These are phyloP conservation scores for Curvularia sp. DNA, from an alignment of 2,329 filamentous ascomycete species.

Conservation along the genomic window DNA sequence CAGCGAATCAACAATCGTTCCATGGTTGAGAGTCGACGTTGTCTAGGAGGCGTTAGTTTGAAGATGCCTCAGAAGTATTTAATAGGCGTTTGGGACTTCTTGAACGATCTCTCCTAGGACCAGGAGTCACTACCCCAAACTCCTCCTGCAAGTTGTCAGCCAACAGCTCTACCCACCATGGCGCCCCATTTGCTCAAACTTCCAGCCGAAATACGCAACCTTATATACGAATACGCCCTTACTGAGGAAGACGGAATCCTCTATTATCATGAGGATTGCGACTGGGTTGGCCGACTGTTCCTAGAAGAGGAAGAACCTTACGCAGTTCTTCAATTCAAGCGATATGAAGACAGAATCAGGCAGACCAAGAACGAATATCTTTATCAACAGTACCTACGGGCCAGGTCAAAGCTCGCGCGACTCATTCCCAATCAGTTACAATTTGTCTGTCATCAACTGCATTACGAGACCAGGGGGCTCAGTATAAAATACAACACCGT, in stretches of 20 bases:
- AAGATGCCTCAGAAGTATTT: too few species aligned
- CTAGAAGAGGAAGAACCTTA: too few species aligned
- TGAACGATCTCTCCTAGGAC: too few species aligned
- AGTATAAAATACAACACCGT: constrained; percentile 1
- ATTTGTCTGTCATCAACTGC: background rate
- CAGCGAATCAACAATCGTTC: too few species aligned
- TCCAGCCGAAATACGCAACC: constrained; percentile 11
- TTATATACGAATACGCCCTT: constrained; percentile 6
- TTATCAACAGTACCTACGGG: too few species aligned
- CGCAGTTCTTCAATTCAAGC: background rate
- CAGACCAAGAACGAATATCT: too few species aligned
- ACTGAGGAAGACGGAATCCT: background rate
- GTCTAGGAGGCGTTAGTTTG: too few species aligned
- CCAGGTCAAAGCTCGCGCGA: too few species aligned
- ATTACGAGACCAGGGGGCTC: background rate
- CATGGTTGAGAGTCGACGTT: too few species aligned
- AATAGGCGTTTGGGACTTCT: too few species aligned
- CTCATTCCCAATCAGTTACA: background rate
- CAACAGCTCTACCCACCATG: background rate
- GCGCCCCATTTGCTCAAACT: background rate
- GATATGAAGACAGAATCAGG: background rate
- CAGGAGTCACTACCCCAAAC: background rate
- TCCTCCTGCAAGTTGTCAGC: background rate
- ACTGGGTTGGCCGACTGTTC: too few species aligned
- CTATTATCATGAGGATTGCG: too few species aligned